Evolutionary conservation across 768 basidiomycete genomes (phyloP).

Genomic region (Porphyrellus cyaneotinctus): DNA sequence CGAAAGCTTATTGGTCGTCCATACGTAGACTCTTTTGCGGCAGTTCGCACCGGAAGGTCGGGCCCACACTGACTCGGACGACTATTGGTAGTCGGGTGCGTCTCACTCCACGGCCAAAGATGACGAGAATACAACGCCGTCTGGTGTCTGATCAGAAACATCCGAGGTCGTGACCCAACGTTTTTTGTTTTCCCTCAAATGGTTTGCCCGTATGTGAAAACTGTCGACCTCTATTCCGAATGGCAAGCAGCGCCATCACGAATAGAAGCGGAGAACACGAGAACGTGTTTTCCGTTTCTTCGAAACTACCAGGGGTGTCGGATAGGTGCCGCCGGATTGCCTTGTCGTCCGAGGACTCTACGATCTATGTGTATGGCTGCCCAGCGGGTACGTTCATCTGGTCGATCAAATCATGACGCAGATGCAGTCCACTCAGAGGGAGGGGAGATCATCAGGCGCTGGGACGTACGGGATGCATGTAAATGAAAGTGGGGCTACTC

Average conservation of each 20-base stretch:
- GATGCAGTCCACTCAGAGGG: background rate
- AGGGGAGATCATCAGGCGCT: slow-evolving; percentile 23
- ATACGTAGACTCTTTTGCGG: too few relatives aligned
- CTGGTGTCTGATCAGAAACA: too few relatives aligned
- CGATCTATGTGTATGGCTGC: background rate
- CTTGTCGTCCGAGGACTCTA: slow-evolving; percentile 10
- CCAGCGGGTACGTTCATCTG: background rate
- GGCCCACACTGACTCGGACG: too few relatives aligned
- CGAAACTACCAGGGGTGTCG: background rate
- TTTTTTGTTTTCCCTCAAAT: too few relatives aligned
- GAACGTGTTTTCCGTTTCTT: background rate
- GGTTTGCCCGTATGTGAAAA: background rate
- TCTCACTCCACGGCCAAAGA: too few relatives aligned
- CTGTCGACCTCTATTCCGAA: background rate
- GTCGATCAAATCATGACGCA: background rate
- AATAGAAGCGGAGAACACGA: background rate
- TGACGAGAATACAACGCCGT: too few relatives aligned
- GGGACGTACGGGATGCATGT: slow-evolving; percentile 36
- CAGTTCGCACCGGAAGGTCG: too few relatives aligned
- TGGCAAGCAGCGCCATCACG: background rate
- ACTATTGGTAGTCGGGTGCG: too few relatives aligned
- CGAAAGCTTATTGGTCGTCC: too few relatives aligned
- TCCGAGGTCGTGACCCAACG: too few relatives aligned
- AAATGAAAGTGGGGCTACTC: slow-evolving; percentile 35
- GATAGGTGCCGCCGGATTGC: background rate